These are phyloP conservation scores for Melastoma candidum DNA, from an alignment of 441 rosid species.

Conservation along the genomic window DNA sequence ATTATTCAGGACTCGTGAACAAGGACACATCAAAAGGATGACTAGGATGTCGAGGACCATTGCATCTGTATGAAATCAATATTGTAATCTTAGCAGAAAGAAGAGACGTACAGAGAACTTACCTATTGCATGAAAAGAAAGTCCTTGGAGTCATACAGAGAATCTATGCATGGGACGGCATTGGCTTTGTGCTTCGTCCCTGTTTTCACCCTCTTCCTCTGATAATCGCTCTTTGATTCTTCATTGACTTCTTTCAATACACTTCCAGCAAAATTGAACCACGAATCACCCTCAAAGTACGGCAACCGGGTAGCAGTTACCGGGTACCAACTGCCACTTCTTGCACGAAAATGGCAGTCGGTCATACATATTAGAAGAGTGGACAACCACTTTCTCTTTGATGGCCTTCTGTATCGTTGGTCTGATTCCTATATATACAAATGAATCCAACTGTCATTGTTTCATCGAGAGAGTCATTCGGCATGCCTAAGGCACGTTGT, in stretches of 20 bases:
- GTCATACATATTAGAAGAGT: conserved; percentile 9
- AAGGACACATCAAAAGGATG: background rate
- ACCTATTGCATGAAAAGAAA: conserved; percentile 15
- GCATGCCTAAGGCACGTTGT: background rate
- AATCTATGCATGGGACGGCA: conserved; percentile 3
- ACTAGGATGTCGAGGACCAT: background rate
- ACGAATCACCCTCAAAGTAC: conserved; percentile 12
- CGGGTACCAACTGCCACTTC: conserved; percentile 1
- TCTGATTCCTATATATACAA: conserved; percentile 8
- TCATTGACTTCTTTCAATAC: conserved; percentile 6
- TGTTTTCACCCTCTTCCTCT: background rate
- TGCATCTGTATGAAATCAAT: too few species aligned
- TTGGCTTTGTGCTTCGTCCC: conserved; percentile 2
- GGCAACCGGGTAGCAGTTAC: conserved; percentile 13
- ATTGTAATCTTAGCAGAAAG: background rate
- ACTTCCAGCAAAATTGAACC: conserved; percentile 6
- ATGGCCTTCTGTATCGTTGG: conserved; percentile 11
- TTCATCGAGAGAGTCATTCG: background rate
- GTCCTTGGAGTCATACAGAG: conserved; percentile 5
- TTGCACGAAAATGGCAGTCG: conserved; percentile 5
- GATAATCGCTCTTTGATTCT: background rate
- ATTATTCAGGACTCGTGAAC: background rate
- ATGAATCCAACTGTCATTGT: background rate
- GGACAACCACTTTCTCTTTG: conserved; percentile 11
- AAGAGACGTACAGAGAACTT: background rate